Conservation (phyloP, 495 filamentous ascomycete species). For the Aspergillus panamensis region DNA sequence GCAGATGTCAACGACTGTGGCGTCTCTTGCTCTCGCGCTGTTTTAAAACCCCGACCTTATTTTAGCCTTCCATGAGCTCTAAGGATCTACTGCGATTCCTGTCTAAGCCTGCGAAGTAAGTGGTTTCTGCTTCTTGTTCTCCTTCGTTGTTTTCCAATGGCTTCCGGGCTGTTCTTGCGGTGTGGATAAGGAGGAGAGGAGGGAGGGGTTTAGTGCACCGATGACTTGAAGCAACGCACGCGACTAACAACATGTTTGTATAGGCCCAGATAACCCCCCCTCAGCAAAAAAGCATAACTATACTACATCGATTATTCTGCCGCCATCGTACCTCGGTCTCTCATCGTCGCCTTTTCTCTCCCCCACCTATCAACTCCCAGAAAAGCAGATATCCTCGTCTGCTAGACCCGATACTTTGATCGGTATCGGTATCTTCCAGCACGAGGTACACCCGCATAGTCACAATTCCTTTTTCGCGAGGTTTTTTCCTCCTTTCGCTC, state of each 20-base stretch:
- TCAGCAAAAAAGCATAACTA: slow-evolving; percentile 6
- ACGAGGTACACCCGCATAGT: slow-evolving; percentile 62
- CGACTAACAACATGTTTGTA: slow-evolving; percentile 4
- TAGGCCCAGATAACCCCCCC: slow-evolving; percentile 87
- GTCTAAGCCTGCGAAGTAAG: slow-evolving; percentile 93
- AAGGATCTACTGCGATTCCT: slow-evolving; percentile 91
- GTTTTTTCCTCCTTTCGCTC: slow-evolving; percentile 70
- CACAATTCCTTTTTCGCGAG: slow-evolving; percentile 85
- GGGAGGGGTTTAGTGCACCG: too few species aligned
- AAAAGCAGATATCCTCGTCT: slow-evolving; percentile 75
- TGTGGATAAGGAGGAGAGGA: too few species aligned
- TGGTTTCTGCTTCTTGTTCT: slow-evolving; percentile 14
- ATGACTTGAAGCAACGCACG: slow-evolving; percentile 1
- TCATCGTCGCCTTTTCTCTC: slow-evolving; percentile 12
- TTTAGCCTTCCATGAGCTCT: slow-evolving; percentile 75
- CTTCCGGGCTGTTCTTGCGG: neutral
- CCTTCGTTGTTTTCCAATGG: slow-evolving; percentile 4
- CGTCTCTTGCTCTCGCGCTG: slow-evolving; percentile 36
- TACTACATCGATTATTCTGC: neutral
- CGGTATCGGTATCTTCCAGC: slow-evolving; percentile 83
- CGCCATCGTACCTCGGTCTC: slow-evolving; percentile 11
- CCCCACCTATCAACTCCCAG: slow-evolving; percentile 20
- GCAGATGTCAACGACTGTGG: slow-evolving; percentile 42
- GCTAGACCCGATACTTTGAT: slow-evolving; percentile 83
- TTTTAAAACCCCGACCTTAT: slow-evolving; percentile 32